Evolutionary conservation across 108 stramenopile genomes (phyloP).

Genomic region (Pseudonitzschia multiseries): DNA sequence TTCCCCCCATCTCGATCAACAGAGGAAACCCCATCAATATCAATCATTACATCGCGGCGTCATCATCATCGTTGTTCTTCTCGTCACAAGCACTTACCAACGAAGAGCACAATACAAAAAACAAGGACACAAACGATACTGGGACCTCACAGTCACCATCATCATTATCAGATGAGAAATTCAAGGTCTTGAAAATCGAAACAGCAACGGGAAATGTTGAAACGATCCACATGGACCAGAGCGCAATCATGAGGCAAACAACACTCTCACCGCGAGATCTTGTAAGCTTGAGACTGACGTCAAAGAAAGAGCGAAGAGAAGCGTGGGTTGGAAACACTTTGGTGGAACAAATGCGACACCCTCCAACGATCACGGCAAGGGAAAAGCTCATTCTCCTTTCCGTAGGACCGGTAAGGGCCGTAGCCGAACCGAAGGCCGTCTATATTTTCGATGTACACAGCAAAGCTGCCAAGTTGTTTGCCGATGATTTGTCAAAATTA

Average conservation of each 20-base stretch:
- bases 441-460: constrained; percentile 79
- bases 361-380: constrained; percentile 72
- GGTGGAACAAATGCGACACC: constrained; percentile 37
- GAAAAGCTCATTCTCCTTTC: constrained; percentile 62
- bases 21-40: neutral
- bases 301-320: constrained; percentile 20
- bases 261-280: constrained; percentile 76
- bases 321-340: constrained; percentile 22
- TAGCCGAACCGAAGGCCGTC: constrained; percentile 54
- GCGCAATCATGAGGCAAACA: constrained; percentile 60
- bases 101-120: neutral
- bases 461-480: constrained; percentile 48
- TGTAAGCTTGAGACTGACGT: constrained; percentile 61
- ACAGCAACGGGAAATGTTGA: constrained; percentile 26
- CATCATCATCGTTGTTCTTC: neutral
- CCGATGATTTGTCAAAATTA: constrained; percentile 33
- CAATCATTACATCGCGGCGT: neutral
- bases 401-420: constrained; percentile 79
- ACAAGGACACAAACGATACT: neutral
- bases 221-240: constrained; percentile 29
- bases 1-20: neutral
- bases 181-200: constrained; percentile 29
- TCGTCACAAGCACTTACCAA: neutral
- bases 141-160: neutral
- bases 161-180: constrained; percentile 6